phyloP scores from a whole-genome alignment of 441 rosid species.

The Pelargonium myrrhifolium region DNA sequence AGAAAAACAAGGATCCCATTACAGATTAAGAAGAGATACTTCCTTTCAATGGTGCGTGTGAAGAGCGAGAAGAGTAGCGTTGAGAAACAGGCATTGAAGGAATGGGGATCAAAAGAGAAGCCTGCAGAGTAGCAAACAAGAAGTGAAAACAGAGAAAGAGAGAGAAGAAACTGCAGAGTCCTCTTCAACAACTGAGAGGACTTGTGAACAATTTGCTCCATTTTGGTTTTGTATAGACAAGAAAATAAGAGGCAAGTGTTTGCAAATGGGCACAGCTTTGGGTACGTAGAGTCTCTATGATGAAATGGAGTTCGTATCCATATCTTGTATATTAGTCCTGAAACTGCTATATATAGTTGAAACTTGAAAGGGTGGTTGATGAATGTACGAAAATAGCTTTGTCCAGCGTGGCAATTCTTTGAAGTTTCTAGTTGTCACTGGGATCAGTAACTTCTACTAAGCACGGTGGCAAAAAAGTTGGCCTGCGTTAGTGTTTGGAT shows the following conservation, averaged over 20 bases:
- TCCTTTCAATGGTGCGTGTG: constrained; percentile 34
- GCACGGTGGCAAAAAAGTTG: too few species aligned
- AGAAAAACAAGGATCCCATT: constrained; percentile 51
- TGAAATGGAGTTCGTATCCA: background rate
- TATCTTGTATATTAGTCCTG: background rate
- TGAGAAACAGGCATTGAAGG: constrained; percentile 29
- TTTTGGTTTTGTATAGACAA: background rate
- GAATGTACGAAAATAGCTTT: constrained; percentile 9
- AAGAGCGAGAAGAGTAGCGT: constrained; percentile 31
- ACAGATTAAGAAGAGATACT: constrained; percentile 47
- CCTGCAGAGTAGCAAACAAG: constrained; percentile 31
- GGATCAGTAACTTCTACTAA: background rate
- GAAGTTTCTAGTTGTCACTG: background rate
- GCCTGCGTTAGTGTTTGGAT: too few species aligned
- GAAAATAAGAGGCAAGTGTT: too few species aligned
- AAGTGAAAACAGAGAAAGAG: constrained; percentile 27
- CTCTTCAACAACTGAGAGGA: constrained; percentile 19
- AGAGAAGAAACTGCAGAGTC: constrained; percentile 22
- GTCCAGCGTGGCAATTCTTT: background rate
- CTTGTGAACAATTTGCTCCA: constrained; percentile 16
- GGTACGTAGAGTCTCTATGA: background rate
- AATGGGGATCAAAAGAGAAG: constrained; percentile 22
- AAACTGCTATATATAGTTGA: constrained; percentile 9
- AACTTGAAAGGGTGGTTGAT: background rate
- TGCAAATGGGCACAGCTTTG: too few species aligned